Conservation (phyloP, 2,329 filamentous ascomycete genomes). For the Hymenoscyphus infarciens region DNA sequence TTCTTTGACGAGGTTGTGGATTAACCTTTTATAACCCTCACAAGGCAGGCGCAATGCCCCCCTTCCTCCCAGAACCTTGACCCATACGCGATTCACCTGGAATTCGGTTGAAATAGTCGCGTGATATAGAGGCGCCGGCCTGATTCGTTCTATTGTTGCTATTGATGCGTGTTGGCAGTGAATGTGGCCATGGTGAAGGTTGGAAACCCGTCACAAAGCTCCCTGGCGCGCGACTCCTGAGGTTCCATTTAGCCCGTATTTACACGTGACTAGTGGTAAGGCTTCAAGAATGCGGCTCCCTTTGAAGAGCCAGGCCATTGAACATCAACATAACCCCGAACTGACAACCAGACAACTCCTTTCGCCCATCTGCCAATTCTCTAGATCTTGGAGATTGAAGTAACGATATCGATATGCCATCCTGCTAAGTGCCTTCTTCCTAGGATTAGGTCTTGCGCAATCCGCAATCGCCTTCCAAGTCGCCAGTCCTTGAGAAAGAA, state of each 20-base stretch:
- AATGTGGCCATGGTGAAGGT: not conserved
- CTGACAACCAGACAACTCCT: not conserved
- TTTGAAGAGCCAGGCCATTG: not conserved
- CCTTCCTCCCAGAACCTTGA: constrained; percentile 24
- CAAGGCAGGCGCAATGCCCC: constrained; percentile 34
- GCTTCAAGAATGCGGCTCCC: not conserved
- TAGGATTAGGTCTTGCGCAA: not conserved
- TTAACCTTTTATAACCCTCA: constrained; percentile 20
- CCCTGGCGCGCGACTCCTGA: constrained; percentile 1
- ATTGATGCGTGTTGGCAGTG: not conserved
- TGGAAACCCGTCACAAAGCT: not conserved
- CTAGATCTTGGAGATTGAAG: not conserved
- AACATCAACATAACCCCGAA: not conserved
- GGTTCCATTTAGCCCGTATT: not conserved
- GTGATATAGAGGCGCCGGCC: not conserved
- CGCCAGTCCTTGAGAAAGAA: not conserved
- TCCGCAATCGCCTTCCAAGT: not conserved
- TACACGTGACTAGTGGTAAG: not conserved
- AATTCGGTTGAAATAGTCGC: not conserved
- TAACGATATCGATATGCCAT: not conserved
- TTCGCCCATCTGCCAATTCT: not conserved
- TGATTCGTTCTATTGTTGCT: not conserved
- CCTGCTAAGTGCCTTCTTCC: constrained; percentile 6
- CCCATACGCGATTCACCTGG: constrained; percentile 27
- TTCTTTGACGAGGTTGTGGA: constrained; percentile 9